These are phyloP conservation scores for Hymenoscyphus linearis DNA, from an alignment of 2,329 filamentous ascomycete species.

Conservation along the genomic window DNA sequence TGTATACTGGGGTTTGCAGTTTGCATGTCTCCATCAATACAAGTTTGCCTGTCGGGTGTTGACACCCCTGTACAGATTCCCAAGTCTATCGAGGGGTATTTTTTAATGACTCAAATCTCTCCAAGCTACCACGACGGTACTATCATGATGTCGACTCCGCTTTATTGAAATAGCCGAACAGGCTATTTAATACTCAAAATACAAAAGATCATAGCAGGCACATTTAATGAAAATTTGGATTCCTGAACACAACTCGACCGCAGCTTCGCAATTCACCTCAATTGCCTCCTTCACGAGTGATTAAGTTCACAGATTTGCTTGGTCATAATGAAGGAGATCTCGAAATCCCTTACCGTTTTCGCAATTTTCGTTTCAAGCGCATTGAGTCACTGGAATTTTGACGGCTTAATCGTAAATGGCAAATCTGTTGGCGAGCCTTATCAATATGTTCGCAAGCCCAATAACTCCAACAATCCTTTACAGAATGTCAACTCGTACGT, in stretches of 20 bases:
- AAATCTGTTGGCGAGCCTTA: not conserved
- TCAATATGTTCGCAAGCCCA: not conserved
- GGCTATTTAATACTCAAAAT: not conserved
- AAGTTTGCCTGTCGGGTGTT: too few species aligned
- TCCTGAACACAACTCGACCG: not conserved
- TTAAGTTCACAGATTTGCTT: not conserved
- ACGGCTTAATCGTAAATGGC: not conserved
- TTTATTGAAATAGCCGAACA: not conserved
- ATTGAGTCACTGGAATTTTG: not conserved
- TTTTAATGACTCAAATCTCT: too few species aligned
- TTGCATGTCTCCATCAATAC: too few species aligned
- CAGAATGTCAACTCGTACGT: not conserved
- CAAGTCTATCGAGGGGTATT: too few species aligned
- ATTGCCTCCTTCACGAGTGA: too few species aligned
- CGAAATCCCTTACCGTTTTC: not conserved
- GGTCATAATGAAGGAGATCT: not conserved
- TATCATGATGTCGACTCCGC: not conserved
- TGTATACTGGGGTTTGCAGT: too few species aligned
- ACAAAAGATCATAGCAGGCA: not conserved
- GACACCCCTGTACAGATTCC: too few species aligned
- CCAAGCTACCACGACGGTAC: not conserved
- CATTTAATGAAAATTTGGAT: not conserved
- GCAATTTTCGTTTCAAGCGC: not conserved
- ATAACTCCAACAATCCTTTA: not conserved
- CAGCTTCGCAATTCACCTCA: not conserved